These are phyloP conservation scores for Gossypium aridum DNA, from an alignment of 441 rosid species.

Conservation along the genomic window DNA sequence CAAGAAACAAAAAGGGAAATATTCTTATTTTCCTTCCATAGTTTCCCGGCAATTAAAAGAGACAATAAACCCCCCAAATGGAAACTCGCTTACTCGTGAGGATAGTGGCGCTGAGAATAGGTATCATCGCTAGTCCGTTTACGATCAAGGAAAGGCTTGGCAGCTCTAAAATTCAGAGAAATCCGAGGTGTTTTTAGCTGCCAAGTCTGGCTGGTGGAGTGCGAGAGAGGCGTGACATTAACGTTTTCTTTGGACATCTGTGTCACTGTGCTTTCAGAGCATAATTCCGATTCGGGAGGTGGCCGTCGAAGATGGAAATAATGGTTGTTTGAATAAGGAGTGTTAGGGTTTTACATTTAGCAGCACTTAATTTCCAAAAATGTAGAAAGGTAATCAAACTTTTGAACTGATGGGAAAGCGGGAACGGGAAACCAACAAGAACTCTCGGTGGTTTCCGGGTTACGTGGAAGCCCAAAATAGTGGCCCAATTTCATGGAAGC, in stretches of 20 bases:
- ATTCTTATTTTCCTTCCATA: background rate
- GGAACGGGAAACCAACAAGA: background rate
- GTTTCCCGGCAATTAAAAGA: background rate
- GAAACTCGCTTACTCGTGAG: constrained; percentile 17
- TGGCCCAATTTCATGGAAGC: background rate
- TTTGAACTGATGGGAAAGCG: background rate
- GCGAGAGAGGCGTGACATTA: constrained; percentile 5
- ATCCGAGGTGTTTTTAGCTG: constrained; percentile 36
- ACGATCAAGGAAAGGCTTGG: constrained; percentile 52
- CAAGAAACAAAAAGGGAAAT: background rate
- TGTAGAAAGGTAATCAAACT: background rate
- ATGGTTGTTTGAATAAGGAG: background rate
- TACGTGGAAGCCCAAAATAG: background rate
- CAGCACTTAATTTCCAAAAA: background rate
- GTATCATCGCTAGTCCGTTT: constrained; percentile 34
- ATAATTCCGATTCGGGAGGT: background rate
- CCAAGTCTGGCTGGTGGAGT: constrained; percentile 16
- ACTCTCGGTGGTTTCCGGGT: background rate
- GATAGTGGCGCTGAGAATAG: constrained; percentile 8
- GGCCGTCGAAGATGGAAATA: constrained; percentile 2
- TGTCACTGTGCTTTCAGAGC: background rate
- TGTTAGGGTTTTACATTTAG: constrained; percentile 2
- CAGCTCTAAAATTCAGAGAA: constrained; percentile 48
- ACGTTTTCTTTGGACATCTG: constrained; percentile 31
- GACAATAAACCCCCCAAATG: background rate